Evolutionary conservation across 176 grass and related monocot species (phyloP), one percentile per base, ranked within the genome.

Genomic region (Avena sativa): DNA sequence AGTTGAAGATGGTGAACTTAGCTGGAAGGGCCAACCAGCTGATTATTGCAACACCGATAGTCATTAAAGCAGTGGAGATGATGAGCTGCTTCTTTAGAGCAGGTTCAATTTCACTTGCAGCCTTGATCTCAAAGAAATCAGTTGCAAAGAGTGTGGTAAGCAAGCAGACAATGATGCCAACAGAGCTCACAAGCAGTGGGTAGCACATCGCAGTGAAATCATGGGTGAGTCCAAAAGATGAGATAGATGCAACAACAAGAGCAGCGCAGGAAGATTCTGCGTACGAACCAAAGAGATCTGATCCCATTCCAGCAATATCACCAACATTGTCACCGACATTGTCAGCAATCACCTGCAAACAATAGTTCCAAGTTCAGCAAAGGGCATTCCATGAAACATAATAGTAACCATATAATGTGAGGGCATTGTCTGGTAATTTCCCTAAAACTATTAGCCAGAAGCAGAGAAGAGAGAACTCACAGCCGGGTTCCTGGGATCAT

Each of bases 251-350:
- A 60, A 97, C 90, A 87, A 97, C 92, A 80, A 97, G 92, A 86
- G 94, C 94, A 84, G 94, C 94, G 60, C 94, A 97, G 58, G 94
- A 97, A 65, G 94, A 92, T 71, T 94, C 95, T 13, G 95, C 95
- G 10, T 97, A 97, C 76, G 95, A 97, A 52, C 94, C 94, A 55
- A 97, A 97, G 71, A 97, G 92, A 74, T 97, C 94, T 70, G 94
- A 97, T 85, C 95, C 95, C 95, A 97, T 97, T 76, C 95, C 95
- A 61, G 95, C 95, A 64, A 94, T 97, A 82, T 97, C 95, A 46
- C 95, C 95, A 71, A 97, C 95, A 86, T 97, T 97, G 90, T 97
- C 95, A 83, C 95, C 95, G 4, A 97, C 95, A 34, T 97, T 97
- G 32, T 97, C 92, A 81, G 92, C 95, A 63, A 97, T 97, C 80